Base-by-base conservation (phyloP, 148 eudicot species). In the Cornus florida region DNA sequence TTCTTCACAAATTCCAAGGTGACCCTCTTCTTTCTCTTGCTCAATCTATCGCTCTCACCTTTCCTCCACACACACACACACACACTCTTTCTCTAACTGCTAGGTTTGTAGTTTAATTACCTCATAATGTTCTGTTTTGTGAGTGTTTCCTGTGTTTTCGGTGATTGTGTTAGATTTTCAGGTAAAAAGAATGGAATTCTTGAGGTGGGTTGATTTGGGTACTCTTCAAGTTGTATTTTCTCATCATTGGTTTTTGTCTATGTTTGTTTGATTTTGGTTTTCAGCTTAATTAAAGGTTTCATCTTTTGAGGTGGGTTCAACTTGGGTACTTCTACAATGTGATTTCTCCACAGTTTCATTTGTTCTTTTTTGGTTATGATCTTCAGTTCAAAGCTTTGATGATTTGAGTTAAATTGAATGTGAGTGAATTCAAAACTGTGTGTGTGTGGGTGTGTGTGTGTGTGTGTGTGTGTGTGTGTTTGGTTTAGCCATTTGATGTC, bases 1-100 rank as follows among this genome's bases (percentile, higher is more conserved):
- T 67, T 81, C 56, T 77, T 70, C 38, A 14, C 22, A 60, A 64
- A 66, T 46, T 77, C 57, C 64, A 59, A 14, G 75, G 80, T 78
- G 16, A 78, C 17, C 69, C 69, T 70, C 41, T 14, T 33, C 80
- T 77, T 14, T 33, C 80, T 77, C n/a, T 72, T 72, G 64, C 39
- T 59, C 16, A 31, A 74, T 53, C 73, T 75, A 41, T 74, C 20
- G 11, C 35, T 20, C 59, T 43, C 70, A 28, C 60, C 53, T 4
- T 0, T 48, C 53, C 53, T 48, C 53, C 53, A 53, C 59, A 11
- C 17, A 11, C 19, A 1, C 17, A 3, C 17, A 10, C 59, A 13
- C 66, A 17, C 23, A 6, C 77, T 32, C 22, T 62, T 2, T 62
- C 24, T 28, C 57, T 33, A 64, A 65, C 4, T 62, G 32, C 19